Evolutionary conservation across 225 moss, liverwort and hornwort genomes (phyloP).

Genomic region (Rhytidiadelphus loreus): DNA sequence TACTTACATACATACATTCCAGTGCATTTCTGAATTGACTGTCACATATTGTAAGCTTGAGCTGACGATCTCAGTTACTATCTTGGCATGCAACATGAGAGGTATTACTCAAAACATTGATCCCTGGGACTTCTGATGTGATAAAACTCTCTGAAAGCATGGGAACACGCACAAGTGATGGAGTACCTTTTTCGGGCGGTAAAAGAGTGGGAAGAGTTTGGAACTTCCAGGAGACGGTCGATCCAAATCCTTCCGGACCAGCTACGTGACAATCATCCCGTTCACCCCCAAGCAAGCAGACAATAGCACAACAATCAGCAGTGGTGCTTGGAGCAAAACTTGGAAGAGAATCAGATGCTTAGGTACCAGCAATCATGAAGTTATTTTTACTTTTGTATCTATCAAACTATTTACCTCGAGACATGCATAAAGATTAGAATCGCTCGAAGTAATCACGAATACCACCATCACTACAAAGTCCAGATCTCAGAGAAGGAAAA

Average conservation of each 20-base stretch:
- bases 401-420: background rate
- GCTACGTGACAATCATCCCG: background rate
- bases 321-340: background rate
- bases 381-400: background rate
- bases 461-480: background rate
- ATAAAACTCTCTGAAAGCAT: background rate
- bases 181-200: conserved; percentile 30
- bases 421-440: background rate
- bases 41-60: background rate
- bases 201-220: conserved; percentile 45
- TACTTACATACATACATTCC: background rate
- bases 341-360: background rate
- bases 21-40: background rate
- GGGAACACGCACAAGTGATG: background rate
- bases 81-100: background rate
- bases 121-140: background rate
- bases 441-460: background rate
- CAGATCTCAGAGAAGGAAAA: background rate
- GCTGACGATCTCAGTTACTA: background rate
- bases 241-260: conserved; percentile 9
- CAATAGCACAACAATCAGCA: background rate
- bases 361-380: background rate
- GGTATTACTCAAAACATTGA: background rate
- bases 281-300: background rate
- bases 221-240: background rate